Percentiles rank a stretch among this genome's conserved stretches.
Evolutionary conservation across 495 filamentous ascomycete genomes (phyloP).

Genomic region (Hyaloscypha variabilis): DNA sequence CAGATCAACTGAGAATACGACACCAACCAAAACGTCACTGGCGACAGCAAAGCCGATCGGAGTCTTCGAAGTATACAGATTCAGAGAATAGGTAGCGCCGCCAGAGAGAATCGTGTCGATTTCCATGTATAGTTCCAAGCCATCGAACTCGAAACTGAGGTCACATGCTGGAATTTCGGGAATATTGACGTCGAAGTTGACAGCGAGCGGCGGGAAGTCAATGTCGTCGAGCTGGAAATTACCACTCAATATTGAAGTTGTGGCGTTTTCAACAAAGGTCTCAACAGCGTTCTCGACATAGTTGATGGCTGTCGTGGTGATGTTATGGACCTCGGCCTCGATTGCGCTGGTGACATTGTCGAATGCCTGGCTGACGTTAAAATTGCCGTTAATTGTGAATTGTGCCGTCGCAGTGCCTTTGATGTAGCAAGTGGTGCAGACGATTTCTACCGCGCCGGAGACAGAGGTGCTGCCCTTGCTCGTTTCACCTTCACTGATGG

Average conservation of each 20-base stretch:
- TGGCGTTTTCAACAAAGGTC: neutral
- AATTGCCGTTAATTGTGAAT: constrained; percentile 41
- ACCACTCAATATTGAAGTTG: neutral
- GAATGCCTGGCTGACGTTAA: constrained; percentile 42
- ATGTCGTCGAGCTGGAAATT: constrained; percentile 36
- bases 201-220: constrained; percentile 40
- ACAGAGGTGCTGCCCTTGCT: constrained; percentile 1
- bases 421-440: constrained; percentile 53
- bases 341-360: constrained; percentile 33
- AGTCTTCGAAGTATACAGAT: constrained; percentile 48
- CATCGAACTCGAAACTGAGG: constrained; percentile 50
- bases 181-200: constrained; percentile 40
- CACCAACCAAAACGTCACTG: constrained; percentile 38
- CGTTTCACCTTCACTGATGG: constrained; percentile 7
- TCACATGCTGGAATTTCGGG: constrained; percentile 43
- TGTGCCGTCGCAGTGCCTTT: constrained; percentile 46
- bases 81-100: constrained; percentile 50
- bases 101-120: constrained; percentile 46
- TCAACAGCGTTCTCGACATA: constrained; percentile 26
- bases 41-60: constrained; percentile 42
- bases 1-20: constrained; percentile 48
- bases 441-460: constrained; percentile 39
- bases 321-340: constrained; percentile 34
- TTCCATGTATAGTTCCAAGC: constrained; percentile 54
- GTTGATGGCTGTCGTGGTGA: constrained; percentile 26